Evolutionary conservation across 306 rosid genomes (phyloP).

Genomic region (Cicer arietinum): DNA sequence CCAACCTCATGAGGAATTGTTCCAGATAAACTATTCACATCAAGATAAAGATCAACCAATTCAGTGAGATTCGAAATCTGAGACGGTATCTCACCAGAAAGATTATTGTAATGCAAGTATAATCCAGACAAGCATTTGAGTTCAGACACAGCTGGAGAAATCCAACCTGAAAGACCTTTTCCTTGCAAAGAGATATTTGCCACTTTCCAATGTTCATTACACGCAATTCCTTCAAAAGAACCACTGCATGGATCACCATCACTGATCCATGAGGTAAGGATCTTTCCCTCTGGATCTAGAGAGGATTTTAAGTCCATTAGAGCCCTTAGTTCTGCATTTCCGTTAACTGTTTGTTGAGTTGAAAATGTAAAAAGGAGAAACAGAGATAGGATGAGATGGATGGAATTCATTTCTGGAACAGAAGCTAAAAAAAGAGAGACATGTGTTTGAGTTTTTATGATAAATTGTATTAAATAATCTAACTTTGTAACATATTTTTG

Average conservation of each 20-base stretch:
- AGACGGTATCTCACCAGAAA: conserved; percentile 82
- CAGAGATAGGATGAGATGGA: conserved; percentile 40
- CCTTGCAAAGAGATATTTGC: conserved; percentile 87
- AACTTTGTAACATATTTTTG: conserved; percentile 23
- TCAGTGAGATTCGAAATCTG: conserved; percentile 76
- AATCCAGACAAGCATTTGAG: conserved; percentile 83
- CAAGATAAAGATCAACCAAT: conserved; percentile 81
- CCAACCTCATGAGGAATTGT: conserved; percentile 69
- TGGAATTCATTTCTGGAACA: conserved; percentile 53
- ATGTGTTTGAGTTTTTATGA: conserved; percentile 34
- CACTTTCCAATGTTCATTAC: conserved; percentile 80
- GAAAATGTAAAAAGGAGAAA: conserved; percentile 37
- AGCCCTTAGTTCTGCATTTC: conserved; percentile 79
- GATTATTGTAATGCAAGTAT: conserved; percentile 79
- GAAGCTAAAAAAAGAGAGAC: conserved; percentile 39
- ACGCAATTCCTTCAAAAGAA: conserved; percentile 71
- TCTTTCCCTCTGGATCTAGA: conserved; percentile 75
- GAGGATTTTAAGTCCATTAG: conserved; percentile 77
- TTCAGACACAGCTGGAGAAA: conserved; percentile 77
- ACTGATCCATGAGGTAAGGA: conserved; percentile 75
- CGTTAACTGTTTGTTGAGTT: conserved; percentile 44
- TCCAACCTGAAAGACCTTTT: conserved; percentile 78
- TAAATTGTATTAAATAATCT: not conserved
- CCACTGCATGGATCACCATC: conserved; percentile 85
- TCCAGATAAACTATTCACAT: conserved; percentile 79